Evolutionary conservation across 768 basidiomycete species (phyloP).

Genomic region (Leccinum aurantiacum): DNA sequence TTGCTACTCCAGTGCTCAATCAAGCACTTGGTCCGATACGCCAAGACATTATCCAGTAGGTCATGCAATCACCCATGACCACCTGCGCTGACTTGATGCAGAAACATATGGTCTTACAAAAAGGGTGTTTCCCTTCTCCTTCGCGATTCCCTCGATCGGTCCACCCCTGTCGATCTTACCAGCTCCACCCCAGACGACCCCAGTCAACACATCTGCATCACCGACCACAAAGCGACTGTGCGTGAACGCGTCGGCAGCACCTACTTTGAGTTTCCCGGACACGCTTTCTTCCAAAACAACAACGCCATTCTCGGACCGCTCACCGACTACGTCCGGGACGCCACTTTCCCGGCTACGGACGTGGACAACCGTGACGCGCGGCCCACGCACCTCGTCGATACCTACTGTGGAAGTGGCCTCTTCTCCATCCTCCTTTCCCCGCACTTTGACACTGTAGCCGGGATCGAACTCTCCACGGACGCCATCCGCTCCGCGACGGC

Average conservation of each 20-base stretch:
- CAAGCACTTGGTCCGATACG: conserved; percentile 60
- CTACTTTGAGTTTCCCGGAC: conserved; percentile 81
- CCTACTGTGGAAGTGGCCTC: conserved; percentile 89
- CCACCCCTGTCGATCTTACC: conserved; percentile 24
- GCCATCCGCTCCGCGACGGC: conserved; percentile 66
- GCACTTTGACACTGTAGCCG: conserved; percentile 72
- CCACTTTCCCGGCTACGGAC: conserved; percentile 51
- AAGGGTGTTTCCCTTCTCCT: conserved; percentile 88
- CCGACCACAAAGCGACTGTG: conserved; percentile 75
- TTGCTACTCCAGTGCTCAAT: conserved; percentile 82
- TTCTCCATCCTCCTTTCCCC: conserved; percentile 83
- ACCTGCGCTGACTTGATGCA: conserved; percentile 32
- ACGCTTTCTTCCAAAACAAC: conserved; percentile 99
- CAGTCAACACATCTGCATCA: conserved; percentile 74
- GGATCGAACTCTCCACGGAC: conserved; percentile 81
- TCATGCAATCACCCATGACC: background rate
- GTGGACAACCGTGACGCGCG: conserved; percentile 8
- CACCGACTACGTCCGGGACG: conserved; percentile 77
- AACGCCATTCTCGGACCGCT: conserved; percentile 85
- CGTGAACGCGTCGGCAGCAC: conserved; percentile 82
- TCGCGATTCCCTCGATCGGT: conserved; percentile 69
- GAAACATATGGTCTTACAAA: conserved; percentile 78
- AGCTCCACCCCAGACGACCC: conserved; percentile 36
- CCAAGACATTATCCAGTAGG: conserved; percentile 66
- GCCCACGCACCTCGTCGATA: conserved; percentile 89